Conservation (phyloP, 768 basidiomycete genomes). For the Lentinula aciculospora region DNA sequence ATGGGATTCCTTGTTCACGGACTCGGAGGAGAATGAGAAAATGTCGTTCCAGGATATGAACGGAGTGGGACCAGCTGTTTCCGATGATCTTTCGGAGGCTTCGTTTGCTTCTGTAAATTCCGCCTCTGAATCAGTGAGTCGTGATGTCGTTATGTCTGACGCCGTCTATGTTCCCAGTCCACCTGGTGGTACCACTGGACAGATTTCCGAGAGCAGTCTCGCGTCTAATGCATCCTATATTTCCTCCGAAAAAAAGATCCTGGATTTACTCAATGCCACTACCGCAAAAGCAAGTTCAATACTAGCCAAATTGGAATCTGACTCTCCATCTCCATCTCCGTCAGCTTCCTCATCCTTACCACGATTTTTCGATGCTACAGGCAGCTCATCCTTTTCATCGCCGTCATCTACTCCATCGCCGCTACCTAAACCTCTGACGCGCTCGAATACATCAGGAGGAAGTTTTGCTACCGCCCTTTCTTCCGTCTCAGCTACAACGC, state of each 20-base stretch:
- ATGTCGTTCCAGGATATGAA: not conserved
- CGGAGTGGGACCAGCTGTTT: not conserved
- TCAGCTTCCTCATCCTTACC: not conserved
- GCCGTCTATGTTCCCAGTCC: not conserved
- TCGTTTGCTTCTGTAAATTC: not conserved
- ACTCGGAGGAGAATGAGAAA: not conserved
- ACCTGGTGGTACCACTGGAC: no score
- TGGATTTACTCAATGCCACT: not conserved
- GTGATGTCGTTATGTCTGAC: not conserved
- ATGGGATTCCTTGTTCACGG: not conserved
- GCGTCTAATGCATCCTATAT: no score
- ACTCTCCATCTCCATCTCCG: not conserved
- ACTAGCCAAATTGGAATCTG: not conserved
- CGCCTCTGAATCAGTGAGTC: not conserved
- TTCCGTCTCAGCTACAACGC: not conserved
- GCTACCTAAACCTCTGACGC: not conserved
- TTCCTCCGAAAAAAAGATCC: no score
- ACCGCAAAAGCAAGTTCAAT: not conserved
- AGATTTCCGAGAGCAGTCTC: not conserved
- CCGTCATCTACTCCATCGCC: not conserved
- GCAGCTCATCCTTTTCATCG: not conserved
- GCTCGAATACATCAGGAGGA: not conserved
- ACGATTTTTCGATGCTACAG: not conserved
- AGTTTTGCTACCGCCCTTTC: not conserved
- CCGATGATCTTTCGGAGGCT: not conserved